Evolutionary conservation across 257 asterid species (phyloP), one percentile per base, ranked within the genome.

Genomic region (Dorcoceras hygrometricum): DNA sequence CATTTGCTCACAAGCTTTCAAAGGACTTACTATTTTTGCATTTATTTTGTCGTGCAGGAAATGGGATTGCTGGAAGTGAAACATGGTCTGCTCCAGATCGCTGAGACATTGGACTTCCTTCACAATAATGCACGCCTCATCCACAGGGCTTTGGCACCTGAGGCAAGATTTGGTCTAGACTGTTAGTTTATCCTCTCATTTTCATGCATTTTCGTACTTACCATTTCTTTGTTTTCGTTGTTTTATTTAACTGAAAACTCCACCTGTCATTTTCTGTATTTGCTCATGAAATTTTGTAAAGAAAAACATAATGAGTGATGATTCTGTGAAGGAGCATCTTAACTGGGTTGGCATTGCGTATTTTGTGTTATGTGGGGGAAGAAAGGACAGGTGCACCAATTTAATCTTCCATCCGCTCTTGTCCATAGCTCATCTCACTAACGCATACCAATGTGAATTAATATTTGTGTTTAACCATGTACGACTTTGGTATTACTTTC

Each of bases 51-150:
- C 9, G 12, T 85, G 81, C 87, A 93, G 99, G 96, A 88, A 74
- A 94, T 94, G 99, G 96, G 97, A 56, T 65, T 94, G 65, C 70
- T 94, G 82, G 99, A 94, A 87, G 91, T 94, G 76, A 94, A 94
- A 84, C 99, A 94, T 68, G 99, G 99, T 23, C 77, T 94, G 62
- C 93, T 94, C 70, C 99, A 94, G 84, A 82, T 90, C 76, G 95
- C 97, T 0, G 99, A 94, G 84, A 90, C 99, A 62, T 81, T 94
- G 87, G 96, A 87, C 81, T 94, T 94, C 79, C 90, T 94, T 60
- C 99, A 94, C 70, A 88, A 83, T 83, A 94, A 94, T 80, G 99
- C 99, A 57, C 92, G 75, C 65, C 95, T 94, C 62, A 78, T 94
- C 73, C 99, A 94, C 79, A 81, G 96, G 68, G 87, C 91, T 78